Evolutionary conservation across 1,284 basidiomycete genomes (phyloP), one percentile per base, ranked within the genome.

Genomic region (Tilletia horrida): DNA sequence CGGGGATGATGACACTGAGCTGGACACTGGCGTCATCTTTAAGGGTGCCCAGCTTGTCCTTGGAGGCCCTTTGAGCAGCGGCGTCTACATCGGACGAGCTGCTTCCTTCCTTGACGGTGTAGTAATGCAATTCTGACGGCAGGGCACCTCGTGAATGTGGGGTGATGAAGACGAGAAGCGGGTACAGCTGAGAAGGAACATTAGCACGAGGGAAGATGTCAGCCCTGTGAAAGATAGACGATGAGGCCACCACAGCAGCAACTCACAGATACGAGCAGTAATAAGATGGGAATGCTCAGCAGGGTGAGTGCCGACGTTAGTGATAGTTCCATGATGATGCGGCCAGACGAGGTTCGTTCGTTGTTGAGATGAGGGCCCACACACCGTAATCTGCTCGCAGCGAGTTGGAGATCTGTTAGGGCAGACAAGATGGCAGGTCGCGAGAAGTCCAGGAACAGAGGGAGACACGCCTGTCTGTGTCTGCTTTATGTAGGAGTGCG

Each of bases 1-100:
- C 93, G 14, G 93, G 93, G 8, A 96, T 88, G 67, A 96, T 86
- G 70, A 96, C 86, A 23, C 88, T 89, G 35, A 97, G 84, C 48
- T 81, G 79, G 48, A 83, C 73, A 3, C 64, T 66, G 1, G 76
- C 69, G 40, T 55, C 47, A 74, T 90, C 88, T 31, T 89, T 85
- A 0, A 70, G 85, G 18, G 63, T 63, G 14, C 55, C 68, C 52
- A 62, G 67, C 18, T 25, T 40, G 11, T 27, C 43, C 35, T 40
- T 40, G 35, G 35, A 40, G 35, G 35, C 6, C 35, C 11, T 11
- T 40, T 11, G 35, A 40, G 4, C 42, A 8, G 11, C 61, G 2
- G 6, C 42, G 40, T 25, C n/a, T 44, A 21, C 42, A n/a, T 44
- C 61, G 43, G 40, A 1, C 13, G n/a, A 35, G 40, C 42, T 23